A percentile compares a stretch with the other conserved stretches of the same genome.
These are phyloP conservation scores for Cicer judaicum DNA, from an alignment of 306 rosid genomes.

Conservation along the genomic window DNA sequence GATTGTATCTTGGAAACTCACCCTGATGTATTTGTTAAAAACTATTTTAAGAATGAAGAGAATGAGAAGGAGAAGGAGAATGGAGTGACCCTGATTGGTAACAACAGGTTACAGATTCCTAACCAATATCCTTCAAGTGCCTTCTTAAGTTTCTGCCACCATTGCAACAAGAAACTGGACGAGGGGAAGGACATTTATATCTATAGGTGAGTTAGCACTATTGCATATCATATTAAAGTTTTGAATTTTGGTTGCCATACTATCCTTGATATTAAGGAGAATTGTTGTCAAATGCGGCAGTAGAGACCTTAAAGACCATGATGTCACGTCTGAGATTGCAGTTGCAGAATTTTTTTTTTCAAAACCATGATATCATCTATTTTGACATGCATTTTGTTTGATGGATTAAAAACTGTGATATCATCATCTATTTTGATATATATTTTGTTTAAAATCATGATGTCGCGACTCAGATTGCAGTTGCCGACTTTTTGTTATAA, in stretches of 20 bases:
- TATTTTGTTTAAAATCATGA: neutral
- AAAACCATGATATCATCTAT: neutral
- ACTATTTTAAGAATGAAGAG: conserved; percentile 52
- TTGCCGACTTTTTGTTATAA: neutral
- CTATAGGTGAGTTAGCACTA: conserved; percentile 62
- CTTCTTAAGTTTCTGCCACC: conserved; percentile 77
- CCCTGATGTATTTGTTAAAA: conserved; percentile 50
- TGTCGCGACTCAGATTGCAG: neutral
- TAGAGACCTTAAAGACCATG: no score
- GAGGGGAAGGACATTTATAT: conserved; percentile 87
- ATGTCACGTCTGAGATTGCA: neutral
- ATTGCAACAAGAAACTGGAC: conserved; percentile 75
- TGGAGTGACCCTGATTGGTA: conserved; percentile 27
- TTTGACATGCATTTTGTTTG: neutral
- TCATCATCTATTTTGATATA: neutral
- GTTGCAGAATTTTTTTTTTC: neutral
- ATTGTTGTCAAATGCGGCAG: neutral
- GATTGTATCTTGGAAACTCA: conserved; percentile 77
- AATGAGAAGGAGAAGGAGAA: conserved; percentile 38
- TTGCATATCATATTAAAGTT: neutral
- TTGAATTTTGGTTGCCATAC: neutral
- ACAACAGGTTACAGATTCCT: conserved; percentile 34
- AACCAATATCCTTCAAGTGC: conserved; percentile 55
- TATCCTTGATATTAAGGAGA: neutral
- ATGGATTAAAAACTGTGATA: no score